A percentile compares a stretch with the other conserved stretches of the same genome.
Conservation (phyloP, 352 stramenopile species). For the Phytopythium boreale region DNA sequence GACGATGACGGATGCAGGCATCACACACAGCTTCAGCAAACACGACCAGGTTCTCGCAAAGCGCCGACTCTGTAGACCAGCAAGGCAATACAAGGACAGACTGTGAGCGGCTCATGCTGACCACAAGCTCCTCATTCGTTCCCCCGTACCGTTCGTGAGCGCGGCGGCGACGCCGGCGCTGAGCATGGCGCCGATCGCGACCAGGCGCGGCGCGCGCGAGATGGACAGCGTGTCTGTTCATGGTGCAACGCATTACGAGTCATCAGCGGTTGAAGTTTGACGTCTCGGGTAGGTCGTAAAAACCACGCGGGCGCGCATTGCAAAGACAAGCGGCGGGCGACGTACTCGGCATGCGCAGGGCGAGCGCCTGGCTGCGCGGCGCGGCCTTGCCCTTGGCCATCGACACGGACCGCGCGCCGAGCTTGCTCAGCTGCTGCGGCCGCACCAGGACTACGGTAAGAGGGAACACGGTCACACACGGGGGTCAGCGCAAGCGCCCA, state of each 20-base stretch:
- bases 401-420: constrained; percentile 25
- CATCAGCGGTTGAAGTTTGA: background rate
- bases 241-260: background rate
- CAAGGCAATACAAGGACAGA: too few relatives aligned
- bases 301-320: background rate
- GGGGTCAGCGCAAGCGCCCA: too few relatives aligned
- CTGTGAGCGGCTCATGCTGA: too few relatives aligned
- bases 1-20: background rate
- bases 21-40: constrained; percentile 27
- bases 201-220: constrained; percentile 17
- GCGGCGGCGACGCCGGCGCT: constrained; percentile 40
- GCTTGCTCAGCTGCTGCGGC: constrained; percentile 29
- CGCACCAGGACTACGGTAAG: constrained; percentile 46
- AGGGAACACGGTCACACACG: too few relatives aligned
- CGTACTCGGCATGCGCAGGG: constrained; percentile 25
- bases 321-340: background rate
- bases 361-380: constrained; percentile 24
- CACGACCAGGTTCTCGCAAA: constrained; percentile 49
- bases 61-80: constrained; percentile 18
- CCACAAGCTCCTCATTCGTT: constrained; percentile 10
- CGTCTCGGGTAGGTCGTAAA: background rate
- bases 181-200: constrained; percentile 43
- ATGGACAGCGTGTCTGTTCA: constrained; percentile 11
- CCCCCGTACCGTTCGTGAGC: constrained; percentile 17
- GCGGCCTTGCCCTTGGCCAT: constrained; percentile 24